Conservation (phyloP, 192 early-diverging fungal genomes). For the Rhizophlyctis rosea region DNA sequence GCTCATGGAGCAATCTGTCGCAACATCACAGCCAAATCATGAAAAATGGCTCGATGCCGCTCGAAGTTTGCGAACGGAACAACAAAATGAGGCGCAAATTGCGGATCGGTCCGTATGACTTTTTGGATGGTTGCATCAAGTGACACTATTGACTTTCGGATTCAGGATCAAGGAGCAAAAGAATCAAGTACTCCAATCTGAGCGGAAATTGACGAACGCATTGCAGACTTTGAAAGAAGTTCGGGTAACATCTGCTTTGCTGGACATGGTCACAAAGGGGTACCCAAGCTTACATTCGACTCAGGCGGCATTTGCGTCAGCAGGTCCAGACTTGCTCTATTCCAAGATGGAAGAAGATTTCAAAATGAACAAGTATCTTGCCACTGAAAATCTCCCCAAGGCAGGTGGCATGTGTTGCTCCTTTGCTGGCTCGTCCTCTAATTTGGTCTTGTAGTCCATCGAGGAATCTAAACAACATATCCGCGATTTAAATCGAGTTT, state of each 20-base stretch:
- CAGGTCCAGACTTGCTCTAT: constrained; percentile 43
- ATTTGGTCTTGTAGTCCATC: constrained; percentile 23
- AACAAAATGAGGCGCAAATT: constrained; percentile 41
- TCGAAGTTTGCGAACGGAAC: constrained; percentile 49
- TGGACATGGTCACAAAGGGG: background rate
- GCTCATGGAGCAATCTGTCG: constrained; percentile 11
- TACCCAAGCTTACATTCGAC: too few species aligned
- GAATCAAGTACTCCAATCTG: constrained; percentile 33
- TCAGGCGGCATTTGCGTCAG: constrained; percentile 34
- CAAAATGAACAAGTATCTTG: constrained; percentile 59
- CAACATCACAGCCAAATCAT: constrained; percentile 42
- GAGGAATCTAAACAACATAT: constrained; percentile 42
- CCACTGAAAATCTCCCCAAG: constrained; percentile 55
- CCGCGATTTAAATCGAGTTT: constrained; percentile 43
- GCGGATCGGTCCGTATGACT: constrained; percentile 36
- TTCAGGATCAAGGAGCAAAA: constrained; percentile 52
- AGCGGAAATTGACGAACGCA: constrained; percentile 36
- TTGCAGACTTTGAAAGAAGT: constrained; percentile 47
- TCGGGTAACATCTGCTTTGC: constrained; percentile 23
- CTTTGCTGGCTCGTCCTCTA: background rate
- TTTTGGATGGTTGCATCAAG: too few species aligned
- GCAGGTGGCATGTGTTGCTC: constrained; percentile 9
- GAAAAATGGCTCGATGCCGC: constrained; percentile 61
- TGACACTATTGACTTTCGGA: background rate
- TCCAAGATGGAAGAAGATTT: constrained; percentile 55